Evolutionary conservation across 1,284 basidiomycete genomes (phyloP).

Genomic region (Rhodotorula sp.): DNA sequence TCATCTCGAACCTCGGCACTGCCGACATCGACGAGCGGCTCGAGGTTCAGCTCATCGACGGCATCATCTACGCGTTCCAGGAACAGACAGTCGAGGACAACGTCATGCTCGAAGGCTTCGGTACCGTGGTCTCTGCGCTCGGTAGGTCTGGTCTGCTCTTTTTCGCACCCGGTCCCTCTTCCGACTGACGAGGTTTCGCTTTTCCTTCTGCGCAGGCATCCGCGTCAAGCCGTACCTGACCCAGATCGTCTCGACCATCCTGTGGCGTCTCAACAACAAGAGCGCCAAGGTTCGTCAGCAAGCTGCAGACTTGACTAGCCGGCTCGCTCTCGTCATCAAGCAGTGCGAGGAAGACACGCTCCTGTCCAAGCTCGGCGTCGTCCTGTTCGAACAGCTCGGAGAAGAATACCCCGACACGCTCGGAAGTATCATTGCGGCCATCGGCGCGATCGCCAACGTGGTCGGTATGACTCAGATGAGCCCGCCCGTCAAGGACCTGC

Average conservation of each 20-base stretch:
- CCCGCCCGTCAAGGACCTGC: constrained; percentile 95
- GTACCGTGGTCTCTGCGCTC: constrained; percentile 92
- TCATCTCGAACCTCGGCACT: constrained; percentile 84
- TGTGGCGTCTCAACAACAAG: constrained; percentile 99
- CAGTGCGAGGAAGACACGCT: constrained; percentile 96
- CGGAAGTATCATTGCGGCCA: constrained; percentile 96
- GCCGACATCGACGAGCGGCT: constrained; percentile 95
- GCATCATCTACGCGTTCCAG: constrained; percentile 99
- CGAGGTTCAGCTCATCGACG: constrained; percentile 91
- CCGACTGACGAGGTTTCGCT: not conserved
- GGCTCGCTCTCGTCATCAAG: constrained; percentile 95
- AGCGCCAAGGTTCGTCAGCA: constrained; percentile 98
- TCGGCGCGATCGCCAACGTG: constrained; percentile 97
- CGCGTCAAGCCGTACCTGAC: constrained; percentile 99
- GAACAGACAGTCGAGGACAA: constrained; percentile 98
- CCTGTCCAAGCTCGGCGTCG: constrained; percentile 92
- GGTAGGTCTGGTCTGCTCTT: constrained; percentile 48
- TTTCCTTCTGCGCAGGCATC: constrained; percentile 59
- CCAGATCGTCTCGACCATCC: constrained; percentile 98
- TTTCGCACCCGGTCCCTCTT: not conserved
- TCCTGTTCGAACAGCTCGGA: constrained; percentile 96
- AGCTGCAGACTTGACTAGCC: constrained; percentile 92
- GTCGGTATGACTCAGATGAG: constrained; percentile 99
- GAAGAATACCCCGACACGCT: constrained; percentile 99
- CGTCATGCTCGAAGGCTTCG: constrained; percentile 98